A percentile compares a stretch with the other conserved stretches of the same genome.
Evolutionary conservation across 306 rosid species (phyloP).

Genomic region (Gleditsia sinensis): DNA sequence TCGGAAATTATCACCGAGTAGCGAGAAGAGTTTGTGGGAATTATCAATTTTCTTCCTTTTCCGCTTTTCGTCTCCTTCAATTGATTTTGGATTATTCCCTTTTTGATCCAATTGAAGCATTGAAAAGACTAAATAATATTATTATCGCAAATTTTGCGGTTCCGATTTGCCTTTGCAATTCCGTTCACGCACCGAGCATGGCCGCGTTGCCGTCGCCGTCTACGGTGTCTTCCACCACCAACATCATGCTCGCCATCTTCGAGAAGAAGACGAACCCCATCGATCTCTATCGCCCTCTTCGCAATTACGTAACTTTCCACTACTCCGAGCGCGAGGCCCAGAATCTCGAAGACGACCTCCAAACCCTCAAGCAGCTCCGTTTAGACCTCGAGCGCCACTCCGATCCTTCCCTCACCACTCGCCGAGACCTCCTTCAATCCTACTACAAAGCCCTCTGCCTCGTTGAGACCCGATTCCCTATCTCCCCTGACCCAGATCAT

Average conservation of each 20-base stretch:
- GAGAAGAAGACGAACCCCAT: conserved; percentile 80
- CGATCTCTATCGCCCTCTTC: conserved; percentile 87
- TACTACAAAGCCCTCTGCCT: conserved; percentile 86
- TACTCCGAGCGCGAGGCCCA: conserved; percentile 99
- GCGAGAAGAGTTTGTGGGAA: neutral
- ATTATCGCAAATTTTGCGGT: neutral
- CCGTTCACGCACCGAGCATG: conserved; percentile 10
- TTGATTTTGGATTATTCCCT: neutral
- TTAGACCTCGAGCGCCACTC: conserved; percentile 82
- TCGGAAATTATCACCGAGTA: neutral
- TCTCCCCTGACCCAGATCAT: conserved; percentile 83
- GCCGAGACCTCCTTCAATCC: conserved; percentile 82
- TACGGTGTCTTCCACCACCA: conserved; percentile 47
- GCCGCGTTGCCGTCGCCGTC: conserved; percentile 75
- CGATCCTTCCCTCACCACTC: conserved; percentile 82
- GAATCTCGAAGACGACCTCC: conserved; percentile 90
- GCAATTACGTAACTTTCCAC: conserved; percentile 80
- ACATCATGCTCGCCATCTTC: conserved; percentile 87
- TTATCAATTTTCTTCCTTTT: neutral
- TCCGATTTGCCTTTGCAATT: neutral
- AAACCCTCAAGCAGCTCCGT: conserved; percentile 82
- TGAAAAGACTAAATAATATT: neutral
- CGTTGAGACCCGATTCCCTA: conserved; percentile 94
- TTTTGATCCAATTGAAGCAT: neutral
- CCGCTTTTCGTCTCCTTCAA: neutral